Evolutionary conservation across 2,329 filamentous ascomycete species (phyloP), one percentile per base, ranked within the genome.

Genomic region (Stenocarpella maydis): DNA sequence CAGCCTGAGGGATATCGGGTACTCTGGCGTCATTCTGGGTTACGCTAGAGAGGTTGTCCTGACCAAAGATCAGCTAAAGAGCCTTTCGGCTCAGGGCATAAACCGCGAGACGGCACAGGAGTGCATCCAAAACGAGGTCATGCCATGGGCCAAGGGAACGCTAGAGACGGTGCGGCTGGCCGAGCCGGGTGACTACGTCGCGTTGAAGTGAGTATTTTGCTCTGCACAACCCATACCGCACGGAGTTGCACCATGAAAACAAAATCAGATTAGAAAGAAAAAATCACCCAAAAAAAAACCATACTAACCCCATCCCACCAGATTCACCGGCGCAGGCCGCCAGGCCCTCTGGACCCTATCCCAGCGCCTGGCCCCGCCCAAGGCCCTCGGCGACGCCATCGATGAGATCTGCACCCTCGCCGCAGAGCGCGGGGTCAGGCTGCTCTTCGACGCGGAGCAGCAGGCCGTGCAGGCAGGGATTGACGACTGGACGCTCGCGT

Each of bases 391-490:
- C 65, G 80, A 86, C 17, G 91, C 92, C 17, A 92, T 97, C 71
- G 87, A 92, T 73, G 84, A 88, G 60, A 90, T 97, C 72, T 97
- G 94, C 80, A 83, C 90, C 55, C 86, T 92, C 19, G 94, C 94
- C 0, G 85, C 88, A 2, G 82, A 87, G 45, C 89, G 90, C 64
- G 88, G 90, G 28, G 88, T 97, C 3, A 86, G 88, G 3, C 85
- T 98, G 1, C 87, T 97, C 2, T 93, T 97, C 72, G 93, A 97
- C 72, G 95, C 94, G 1, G 95, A 98, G 80, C 93, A 97, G 79
- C 90, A 91, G 68, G 86, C 88, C 67, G 86, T 96, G 37, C 93
- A 97, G 80, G 82, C 86, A 7, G 93, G 93, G 9, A 95, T 97
- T 71, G 91, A 96, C 77, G 86, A 88, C 74, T 95, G 94, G 91